Conservation (phyloP, 768 basidiomycete genomes). For the Mycena albidolilacea region DNA sequence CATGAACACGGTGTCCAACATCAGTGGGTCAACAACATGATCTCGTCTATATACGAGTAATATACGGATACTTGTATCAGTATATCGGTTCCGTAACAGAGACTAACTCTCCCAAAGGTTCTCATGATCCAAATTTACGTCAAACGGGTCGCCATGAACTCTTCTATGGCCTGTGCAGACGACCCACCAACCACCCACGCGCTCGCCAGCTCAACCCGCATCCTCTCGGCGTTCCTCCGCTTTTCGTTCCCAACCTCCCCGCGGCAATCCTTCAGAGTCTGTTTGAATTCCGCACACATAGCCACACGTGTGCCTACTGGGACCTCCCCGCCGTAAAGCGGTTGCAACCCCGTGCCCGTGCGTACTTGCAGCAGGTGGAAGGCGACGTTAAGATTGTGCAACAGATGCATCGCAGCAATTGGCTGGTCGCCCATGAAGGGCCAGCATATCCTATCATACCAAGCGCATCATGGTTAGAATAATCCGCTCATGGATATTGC, state of each 20-base stretch:
- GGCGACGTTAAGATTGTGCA: conserved; percentile 12
- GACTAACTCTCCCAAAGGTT: too few species aligned
- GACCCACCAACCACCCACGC: conserved; percentile 12
- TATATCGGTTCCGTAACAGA: too few species aligned
- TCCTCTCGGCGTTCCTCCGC: not conserved
- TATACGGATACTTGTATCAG: too few species aligned
- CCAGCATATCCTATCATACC: conserved; percentile 28
- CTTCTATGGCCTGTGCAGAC: not conserved
- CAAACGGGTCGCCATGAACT: not conserved
- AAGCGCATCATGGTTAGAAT: too few species aligned
- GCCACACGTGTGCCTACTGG: not conserved
- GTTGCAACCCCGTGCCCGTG: conserved; percentile 6
- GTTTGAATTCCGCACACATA: not conserved
- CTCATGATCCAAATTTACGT: too few species aligned
- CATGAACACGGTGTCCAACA: too few species aligned
- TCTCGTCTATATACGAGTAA: too few species aligned
- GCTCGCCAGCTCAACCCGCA: not conserved
- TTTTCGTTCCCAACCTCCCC: conserved; percentile 5
- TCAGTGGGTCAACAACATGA: too few species aligned
- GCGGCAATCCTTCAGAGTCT: not conserved
- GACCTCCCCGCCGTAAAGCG: not conserved
- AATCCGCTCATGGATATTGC: too few species aligned
- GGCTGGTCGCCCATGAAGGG: conserved; percentile 30
- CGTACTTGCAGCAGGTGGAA: conserved; percentile 25
- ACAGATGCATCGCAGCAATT: not conserved